Evolutionary conservation across 805 yeast genomes (phyloP).

Genomic region (Saccharomyces kudriavzevii): DNA sequence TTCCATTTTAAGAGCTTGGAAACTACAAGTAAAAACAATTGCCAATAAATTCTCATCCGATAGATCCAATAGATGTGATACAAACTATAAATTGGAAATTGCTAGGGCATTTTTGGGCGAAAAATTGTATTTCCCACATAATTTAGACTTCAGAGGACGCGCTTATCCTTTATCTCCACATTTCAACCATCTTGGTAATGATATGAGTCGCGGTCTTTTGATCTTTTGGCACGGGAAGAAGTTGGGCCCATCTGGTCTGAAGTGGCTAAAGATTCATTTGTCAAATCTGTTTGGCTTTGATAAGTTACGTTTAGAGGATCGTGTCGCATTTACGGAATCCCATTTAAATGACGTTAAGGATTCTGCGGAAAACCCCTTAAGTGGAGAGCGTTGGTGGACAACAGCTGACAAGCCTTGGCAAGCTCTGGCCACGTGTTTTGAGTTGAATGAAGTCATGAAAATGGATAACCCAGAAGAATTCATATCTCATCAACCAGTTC

Average conservation of each 20-base stretch:
- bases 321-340: conserved; percentile 51
- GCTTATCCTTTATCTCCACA: conserved; percentile 78
- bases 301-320: conserved; percentile 58
- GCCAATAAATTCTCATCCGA: conserved; percentile 55
- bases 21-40: conserved; percentile 46
- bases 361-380: conserved; percentile 57
- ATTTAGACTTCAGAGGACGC: conserved; percentile 75
- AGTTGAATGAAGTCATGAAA: conserved; percentile 52
- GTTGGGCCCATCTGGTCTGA: conserved; percentile 55
- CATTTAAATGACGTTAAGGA: conserved; percentile 47
- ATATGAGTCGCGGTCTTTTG: conserved; percentile 62
- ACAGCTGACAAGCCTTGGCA: conserved; percentile 82
- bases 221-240: conserved; percentile 70
- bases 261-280: conserved; percentile 70
- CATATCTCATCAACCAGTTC: conserved; percentile 68
- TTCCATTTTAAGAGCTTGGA: conserved; percentile 57
- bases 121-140: conserved; percentile 70
- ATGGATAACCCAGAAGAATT: conserved; percentile 57
- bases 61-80: conserved; percentile 87
- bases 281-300: conserved; percentile 70
- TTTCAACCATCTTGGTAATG: conserved; percentile 74
- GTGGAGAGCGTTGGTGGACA: conserved; percentile 56
- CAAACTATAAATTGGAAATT: conserved; percentile 87
- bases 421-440: conserved; percentile 61
- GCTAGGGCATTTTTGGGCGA: conserved; percentile 89